phyloP scores from a whole-genome alignment of 768 basidiomycete species.

The Royoungia palumana region DNA sequence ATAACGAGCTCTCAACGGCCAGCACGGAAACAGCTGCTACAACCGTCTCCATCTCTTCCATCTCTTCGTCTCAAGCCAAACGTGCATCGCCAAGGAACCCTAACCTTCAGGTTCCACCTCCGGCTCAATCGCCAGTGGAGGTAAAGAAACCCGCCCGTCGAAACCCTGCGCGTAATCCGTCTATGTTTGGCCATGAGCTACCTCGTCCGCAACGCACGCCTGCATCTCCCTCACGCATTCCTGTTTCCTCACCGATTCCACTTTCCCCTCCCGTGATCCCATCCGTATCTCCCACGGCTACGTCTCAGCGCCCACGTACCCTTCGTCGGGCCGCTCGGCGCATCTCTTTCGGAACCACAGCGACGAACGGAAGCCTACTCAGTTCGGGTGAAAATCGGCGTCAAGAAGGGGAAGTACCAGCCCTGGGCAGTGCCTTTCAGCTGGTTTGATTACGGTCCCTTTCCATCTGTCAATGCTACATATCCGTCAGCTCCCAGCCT shows the following conservation, averaged over 20 bases:
- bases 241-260: conserved; percentile 26
- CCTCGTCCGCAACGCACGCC: conserved; percentile 42
- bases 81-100: conserved; percentile 21
- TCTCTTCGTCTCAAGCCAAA: conserved; percentile 19
- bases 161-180: conserved; percentile 58
- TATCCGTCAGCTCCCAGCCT: conserved; percentile 2
- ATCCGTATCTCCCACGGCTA: conserved; percentile 6
- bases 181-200: conserved; percentile 65
- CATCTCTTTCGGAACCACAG: conserved; percentile 64
- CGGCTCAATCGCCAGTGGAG: conserved; percentile 13
- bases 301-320: conserved; percentile 24
- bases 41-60: conserved; percentile 18
- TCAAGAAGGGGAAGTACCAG: conserved; percentile 34
- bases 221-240: conserved; percentile 29
- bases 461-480: conserved; percentile 10
- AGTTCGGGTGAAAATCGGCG: conserved; percentile 33
- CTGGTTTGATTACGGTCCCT: conserved; percentile 38
- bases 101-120: conserved; percentile 20
- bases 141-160: conserved; percentile 33
- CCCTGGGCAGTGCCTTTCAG: conserved; percentile 73
- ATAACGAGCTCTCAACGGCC: conserved; percentile 32
- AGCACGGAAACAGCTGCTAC: conserved; percentile 32
- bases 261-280: conserved; percentile 16
- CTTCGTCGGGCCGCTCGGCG: conserved; percentile 43
- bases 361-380: conserved; percentile 28